These are phyloP conservation scores for Luffa aegyptiaca DNA, from an alignment of 306 rosid species.

Conservation along the genomic window DNA sequence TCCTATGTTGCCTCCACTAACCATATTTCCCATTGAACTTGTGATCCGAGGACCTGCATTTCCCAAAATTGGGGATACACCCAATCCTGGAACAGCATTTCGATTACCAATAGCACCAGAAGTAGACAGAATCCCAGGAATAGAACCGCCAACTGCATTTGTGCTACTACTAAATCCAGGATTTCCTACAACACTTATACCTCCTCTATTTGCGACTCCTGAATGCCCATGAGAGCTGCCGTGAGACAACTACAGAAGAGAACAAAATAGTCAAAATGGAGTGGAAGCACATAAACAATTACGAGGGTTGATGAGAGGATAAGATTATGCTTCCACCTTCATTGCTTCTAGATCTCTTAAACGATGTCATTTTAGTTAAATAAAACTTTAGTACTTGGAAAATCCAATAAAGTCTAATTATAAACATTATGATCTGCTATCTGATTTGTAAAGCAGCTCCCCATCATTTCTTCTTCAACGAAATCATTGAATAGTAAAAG, in stretches of 20 bases:
- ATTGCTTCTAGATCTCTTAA: background rate
- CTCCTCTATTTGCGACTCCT: slow-evolving; percentile 91
- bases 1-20: slow-evolving; percentile 76
- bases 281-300: background rate
- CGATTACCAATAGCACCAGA: slow-evolving; percentile 94
- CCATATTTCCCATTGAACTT: slow-evolving; percentile 94
- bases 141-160: slow-evolving; percentile 96
- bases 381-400: background rate
- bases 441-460: background rate
- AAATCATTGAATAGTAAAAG: background rate
- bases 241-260: slow-evolving; percentile 68
- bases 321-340: background rate
- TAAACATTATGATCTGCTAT: background rate
- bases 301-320: slow-evolving; percentile 6
- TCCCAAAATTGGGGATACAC: slow-evolving; percentile 90
- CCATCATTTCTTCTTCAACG: background rate
- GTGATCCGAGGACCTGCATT: slow-evolving; percentile 82
- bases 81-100: slow-evolving; percentile 94
- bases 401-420: background rate
- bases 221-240: slow-evolving; percentile 83
- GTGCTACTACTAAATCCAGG: slow-evolving; percentile 94
- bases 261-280: background rate
- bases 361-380: background rate
- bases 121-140: slow-evolving; percentile 94
- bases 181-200: slow-evolving; percentile 87